A percentile compares a stretch with the other conserved stretches of the same genome.
phyloP scores from a whole-genome alignment of 768 basidiomycete genomes.

The Mycena olivaceomarginata region DNA sequence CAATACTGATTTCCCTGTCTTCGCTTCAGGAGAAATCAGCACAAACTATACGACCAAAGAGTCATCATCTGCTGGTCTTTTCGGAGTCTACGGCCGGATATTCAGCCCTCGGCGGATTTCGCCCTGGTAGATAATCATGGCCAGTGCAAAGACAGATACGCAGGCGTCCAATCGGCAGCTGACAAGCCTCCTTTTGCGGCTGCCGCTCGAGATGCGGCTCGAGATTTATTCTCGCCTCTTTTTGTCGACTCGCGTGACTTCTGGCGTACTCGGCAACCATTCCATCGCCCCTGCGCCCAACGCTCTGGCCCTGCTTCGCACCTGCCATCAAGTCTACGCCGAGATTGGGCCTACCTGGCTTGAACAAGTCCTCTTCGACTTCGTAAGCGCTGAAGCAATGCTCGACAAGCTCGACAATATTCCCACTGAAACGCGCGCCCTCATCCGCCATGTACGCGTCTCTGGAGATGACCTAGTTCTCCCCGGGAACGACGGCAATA shows the following conservation, averaged over 20 bases:
- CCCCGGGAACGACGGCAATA: background rate
- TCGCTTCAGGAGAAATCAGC: too few relatives aligned
- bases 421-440: background rate
- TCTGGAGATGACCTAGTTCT: slow-evolving; percentile 13
- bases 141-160: too few relatives aligned
- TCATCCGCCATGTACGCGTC: slow-evolving; percentile 22
- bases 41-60: too few relatives aligned
- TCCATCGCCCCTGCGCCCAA: slow-evolving; percentile 10
- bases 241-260: slow-evolving; percentile 17
- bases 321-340: slow-evolving; percentile 9
- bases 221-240: slow-evolving; percentile 19
- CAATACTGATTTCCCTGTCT: too few relatives aligned
- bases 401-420: slow-evolving; percentile 28
- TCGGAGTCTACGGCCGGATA: too few relatives aligned
- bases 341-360: background rate
- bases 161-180: too few relatives aligned
- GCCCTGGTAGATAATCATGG: too few relatives aligned
- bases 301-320: slow-evolving; percentile 16
- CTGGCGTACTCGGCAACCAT: background rate
- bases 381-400: slow-evolving; percentile 10
- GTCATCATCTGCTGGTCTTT: too few relatives aligned
- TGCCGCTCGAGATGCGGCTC: slow-evolving; percentile 17
- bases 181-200: background rate
- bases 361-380: background rate
- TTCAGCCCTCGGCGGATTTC: too few relatives aligned